Base-by-base conservation (phyloP, 2,329 filamentous ascomycete genomes). In the Chrysosporium keratinophilum region DNA sequence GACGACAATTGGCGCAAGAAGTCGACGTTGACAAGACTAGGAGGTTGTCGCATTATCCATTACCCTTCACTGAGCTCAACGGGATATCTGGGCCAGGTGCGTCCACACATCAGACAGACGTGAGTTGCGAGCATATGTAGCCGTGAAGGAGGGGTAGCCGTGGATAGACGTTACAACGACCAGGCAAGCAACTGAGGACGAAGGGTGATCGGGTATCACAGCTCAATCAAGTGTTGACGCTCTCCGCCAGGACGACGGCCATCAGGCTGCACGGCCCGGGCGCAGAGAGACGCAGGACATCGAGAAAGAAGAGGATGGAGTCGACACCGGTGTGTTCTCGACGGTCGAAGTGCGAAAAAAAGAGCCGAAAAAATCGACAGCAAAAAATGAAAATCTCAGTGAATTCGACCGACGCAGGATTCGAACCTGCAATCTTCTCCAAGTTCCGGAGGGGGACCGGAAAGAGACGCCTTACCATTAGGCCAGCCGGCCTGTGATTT, bases 351-450 rank as follows among this genome's bases (percentile, higher is more conserved):
- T 12, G 7, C 33, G 33, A 6, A 35, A 14, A 45, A 15, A 34
- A 19, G 10, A 33, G 23, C 31, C n/a, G 37, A 35, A 33, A 31
- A 20, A 17, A 35, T n/a, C 12, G 43, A 46, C 28, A n/a, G 33
- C 34, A 15, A 17, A 34, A 31, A 19, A 46, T 11, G 20, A 6
- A 15, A 9, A n/a, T 35, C 44, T 15, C 41, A 11, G 14, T 11
- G 12, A 12, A 15, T 9, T 50, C 52, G 51, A 55, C 52, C 55
- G 55, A 55, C 52, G 55, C 57, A 58, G 56, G 57, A 57, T 51
- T 55, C 57, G 57, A 58, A 58, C 56, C 56, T 58, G 56, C 56
- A 56, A 58, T 58, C 56, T 56, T 56, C 55, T 54, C 54, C 51
- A 56, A 41, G 31, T 52, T 33, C 47, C 47, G 47, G 54, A 52